Base-by-base conservation (phyloP, 179 eudicot species). In the Spergularia azorica region DNA sequence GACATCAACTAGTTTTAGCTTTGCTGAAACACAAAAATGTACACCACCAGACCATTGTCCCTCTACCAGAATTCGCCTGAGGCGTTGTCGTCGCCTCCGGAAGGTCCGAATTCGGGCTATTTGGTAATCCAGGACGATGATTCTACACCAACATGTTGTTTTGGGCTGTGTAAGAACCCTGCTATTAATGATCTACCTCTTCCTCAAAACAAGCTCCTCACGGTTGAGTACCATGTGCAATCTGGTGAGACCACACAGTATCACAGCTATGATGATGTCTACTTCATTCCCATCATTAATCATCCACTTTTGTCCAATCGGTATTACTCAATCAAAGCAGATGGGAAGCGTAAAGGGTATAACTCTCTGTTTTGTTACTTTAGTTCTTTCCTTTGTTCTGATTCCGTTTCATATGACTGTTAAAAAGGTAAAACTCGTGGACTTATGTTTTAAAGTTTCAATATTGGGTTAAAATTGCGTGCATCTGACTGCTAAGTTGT, bases 291-390 rank as follows among this genome's bases (percentile, higher is more conserved):
- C 0, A 85, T 88, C 51, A 77, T 88, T 57, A 84, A 88, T 64
- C 80, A 84, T 38, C 94, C 91, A 1, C 46, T 90, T 64, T 87
- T 89, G 63, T 79, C 84, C 18, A 87, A 88, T 62, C 84, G 60
- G 15, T 88, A 88, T 67, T 88, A 87, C 43, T 88, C 77, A 1
- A 88, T 90, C 17, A 77, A 83, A 50, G 81, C 84, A 18, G 89
- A 82, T 67, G 86, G 91, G 17, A 83, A 69, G 4, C 80, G 74
- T 38, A 87, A 77, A 81, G 94, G 91, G 91, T 36, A 36, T 4
- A 88, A 60, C 52, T 14, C 11, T 55, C 67, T 7, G 9, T 6
- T 14, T 18, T 32, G n/a, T 56, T 56, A 14, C 59, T 55, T 21
- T n/a, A n/a, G n/a, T 26, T 26, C 32, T 26, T 0, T 26, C 2